Percentiles rank a stretch among this genome's conserved stretches.
Conservation (phyloP, 306 rosid species). For the Boehmeria nivea region DNA sequence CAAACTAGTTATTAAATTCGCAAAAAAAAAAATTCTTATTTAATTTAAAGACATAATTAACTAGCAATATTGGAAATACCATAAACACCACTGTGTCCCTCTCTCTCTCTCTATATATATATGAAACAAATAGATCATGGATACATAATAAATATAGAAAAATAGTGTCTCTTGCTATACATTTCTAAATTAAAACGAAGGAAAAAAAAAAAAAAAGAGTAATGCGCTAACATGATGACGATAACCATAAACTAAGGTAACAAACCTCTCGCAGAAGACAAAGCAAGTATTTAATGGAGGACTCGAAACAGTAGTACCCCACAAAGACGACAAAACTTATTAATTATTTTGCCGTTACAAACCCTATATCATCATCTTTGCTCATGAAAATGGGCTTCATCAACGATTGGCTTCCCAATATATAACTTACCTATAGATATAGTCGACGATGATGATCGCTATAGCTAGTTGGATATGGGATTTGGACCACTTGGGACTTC, state of each 20-base stretch:
- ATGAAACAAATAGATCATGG: slow-evolving; percentile 44
- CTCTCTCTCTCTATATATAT: slow-evolving; percentile 25
- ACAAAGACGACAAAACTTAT: slow-evolving; percentile 42
- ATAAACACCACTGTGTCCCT: slow-evolving; percentile 17
- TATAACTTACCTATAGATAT: background rate
- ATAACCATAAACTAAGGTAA: slow-evolving; percentile 34
- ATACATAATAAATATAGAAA: slow-evolving; percentile 44
- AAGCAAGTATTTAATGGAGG: slow-evolving; percentile 42
- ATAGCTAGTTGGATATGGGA: slow-evolving; percentile 75
- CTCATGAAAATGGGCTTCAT: background rate
- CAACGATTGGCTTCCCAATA: too few relatives aligned
- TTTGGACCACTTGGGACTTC: slow-evolving; percentile 98
- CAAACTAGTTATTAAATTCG: too few relatives aligned
- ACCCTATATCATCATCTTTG: slow-evolving; percentile 35
- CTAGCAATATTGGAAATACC: background rate
- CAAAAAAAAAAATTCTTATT: too few relatives aligned
- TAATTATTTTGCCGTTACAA: slow-evolving; percentile 25
- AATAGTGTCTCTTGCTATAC: slow-evolving; percentile 66
- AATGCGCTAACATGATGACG: slow-evolving; percentile 34
- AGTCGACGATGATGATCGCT: background rate
- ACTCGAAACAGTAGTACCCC: slow-evolving; percentile 28
- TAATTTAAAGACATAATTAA: too few relatives aligned
- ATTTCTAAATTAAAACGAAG: slow-evolving; percentile 40
- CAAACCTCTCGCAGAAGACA: slow-evolving; percentile 44
- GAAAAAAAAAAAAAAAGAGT: background rate